These are phyloP conservation scores for Chlamydomonas reinhardtii DNA, from an alignment of 163 green algal species.

Conservation along the genomic window DNA sequence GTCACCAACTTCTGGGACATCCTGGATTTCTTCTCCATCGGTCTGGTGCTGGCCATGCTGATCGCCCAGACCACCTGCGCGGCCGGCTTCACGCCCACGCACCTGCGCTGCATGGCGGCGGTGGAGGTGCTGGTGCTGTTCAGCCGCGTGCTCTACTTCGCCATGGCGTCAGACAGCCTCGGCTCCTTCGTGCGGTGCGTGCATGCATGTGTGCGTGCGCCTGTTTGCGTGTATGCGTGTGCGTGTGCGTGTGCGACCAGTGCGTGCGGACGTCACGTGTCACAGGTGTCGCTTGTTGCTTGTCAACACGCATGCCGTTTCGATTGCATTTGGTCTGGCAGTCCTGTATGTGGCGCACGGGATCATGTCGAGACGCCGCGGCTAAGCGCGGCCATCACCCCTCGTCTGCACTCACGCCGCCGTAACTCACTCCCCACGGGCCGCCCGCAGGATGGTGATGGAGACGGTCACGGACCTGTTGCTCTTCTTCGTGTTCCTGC, in stretches of 20 bases:
- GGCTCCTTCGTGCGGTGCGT: constrained; percentile 36
- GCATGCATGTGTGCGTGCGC: too few species aligned
- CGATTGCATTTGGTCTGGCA: too few species aligned
- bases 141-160: constrained; percentile 48
- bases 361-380: too few species aligned
- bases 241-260: too few species aligned
- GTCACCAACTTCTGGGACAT: constrained; percentile 19
- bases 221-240: too few species aligned
- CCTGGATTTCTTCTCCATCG: background rate
- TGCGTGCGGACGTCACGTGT: too few species aligned
- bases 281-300: too few species aligned
- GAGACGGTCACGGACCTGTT: constrained; percentile 17
- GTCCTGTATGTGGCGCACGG: too few species aligned
- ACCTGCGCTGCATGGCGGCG: constrained; percentile 11
- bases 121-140: constrained; percentile 39
- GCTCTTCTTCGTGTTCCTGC: constrained; percentile 39
- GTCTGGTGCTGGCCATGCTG: background rate
- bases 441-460: constrained; percentile 39
- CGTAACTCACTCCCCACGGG: too few species aligned
- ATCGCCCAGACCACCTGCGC: background rate
- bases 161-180: constrained; percentile 30
- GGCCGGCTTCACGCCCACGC: background rate
- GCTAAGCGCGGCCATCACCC: too few species aligned
- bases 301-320: too few species aligned
- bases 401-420: too few species aligned